These are phyloP conservation scores for Epichloe hybrida DNA, from an alignment of 2,329 filamentous ascomycete species.

Conservation along the genomic window DNA sequence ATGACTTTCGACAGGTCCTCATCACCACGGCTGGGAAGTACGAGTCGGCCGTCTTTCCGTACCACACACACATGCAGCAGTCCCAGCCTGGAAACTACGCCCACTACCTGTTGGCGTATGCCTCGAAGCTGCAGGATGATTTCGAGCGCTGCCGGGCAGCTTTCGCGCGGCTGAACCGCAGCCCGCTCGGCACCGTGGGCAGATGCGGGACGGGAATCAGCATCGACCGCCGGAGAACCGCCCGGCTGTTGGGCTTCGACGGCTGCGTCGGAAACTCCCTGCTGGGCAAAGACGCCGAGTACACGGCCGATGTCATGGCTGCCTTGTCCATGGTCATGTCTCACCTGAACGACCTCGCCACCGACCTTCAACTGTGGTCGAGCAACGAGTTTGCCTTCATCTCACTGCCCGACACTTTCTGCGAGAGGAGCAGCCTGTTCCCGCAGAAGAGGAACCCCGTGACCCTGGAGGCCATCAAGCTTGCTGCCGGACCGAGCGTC, in stretches of 20 bases:
- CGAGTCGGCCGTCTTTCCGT: conserved; percentile 1
- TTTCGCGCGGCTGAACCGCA: background rate
- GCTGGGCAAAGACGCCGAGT: background rate
- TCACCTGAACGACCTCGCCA: background rate
- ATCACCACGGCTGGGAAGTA: conserved; percentile 2
- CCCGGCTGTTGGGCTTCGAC: background rate
- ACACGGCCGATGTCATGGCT: background rate
- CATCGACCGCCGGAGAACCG: background rate
- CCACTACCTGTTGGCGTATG: conserved; percentile 3
- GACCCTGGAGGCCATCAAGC: background rate
- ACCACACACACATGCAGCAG: conserved; percentile 8
- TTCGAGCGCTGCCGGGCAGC: background rate
- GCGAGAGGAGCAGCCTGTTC: background rate
- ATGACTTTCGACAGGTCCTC: conserved; percentile 2
- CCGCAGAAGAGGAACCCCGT: background rate
- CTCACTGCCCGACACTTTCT: background rate
- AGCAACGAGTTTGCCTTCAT: background rate
- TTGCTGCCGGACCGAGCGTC: background rate
- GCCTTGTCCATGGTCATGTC: background rate
- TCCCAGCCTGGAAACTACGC: conserved; percentile 8
- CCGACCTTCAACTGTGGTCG: background rate
- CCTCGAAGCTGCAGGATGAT: background rate
- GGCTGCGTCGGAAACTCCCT: background rate
- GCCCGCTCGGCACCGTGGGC: background rate
- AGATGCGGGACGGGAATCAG: background rate